Conservation (phyloP, 2,329 filamentous ascomycete species). For the Allantophomopsis cytisporea region DNA sequence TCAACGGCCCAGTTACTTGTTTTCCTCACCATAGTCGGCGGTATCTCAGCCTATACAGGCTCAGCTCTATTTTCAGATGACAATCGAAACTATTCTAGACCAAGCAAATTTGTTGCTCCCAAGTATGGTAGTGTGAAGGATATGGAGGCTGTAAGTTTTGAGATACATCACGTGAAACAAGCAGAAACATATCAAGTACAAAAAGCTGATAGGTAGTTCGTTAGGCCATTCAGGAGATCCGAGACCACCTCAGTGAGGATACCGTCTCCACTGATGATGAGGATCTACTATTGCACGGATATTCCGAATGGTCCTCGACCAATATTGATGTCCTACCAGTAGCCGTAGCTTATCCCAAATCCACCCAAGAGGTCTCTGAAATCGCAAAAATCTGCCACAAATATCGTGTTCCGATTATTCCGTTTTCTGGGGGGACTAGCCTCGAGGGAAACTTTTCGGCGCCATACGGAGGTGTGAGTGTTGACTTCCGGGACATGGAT, state of each 20-base stretch:
- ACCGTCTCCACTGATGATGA: conserved; percentile 50
- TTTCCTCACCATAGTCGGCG: too few relatives aligned
- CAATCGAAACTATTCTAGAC: conserved; percentile 9
- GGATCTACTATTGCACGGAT: conserved; percentile 47
- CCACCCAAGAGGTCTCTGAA: conserved; percentile 42
- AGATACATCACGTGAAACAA: background rate
- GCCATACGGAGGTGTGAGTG: conserved; percentile 73
- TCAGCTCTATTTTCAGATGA: too few relatives aligned
- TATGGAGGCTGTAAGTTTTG: conserved; percentile 31
- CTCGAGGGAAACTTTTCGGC: conserved; percentile 86
- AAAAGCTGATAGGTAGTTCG: background rate
- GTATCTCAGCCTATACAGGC: too few relatives aligned
- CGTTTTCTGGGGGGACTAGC: conserved; percentile 76
- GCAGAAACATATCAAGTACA: too few relatives aligned
- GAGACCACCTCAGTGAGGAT: conserved; percentile 33
- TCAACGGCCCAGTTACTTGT: too few relatives aligned
- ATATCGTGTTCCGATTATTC: conserved; percentile 66
- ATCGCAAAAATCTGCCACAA: conserved; percentile 61
- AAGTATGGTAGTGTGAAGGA: conserved; percentile 33
- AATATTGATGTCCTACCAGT: conserved; percentile 48
- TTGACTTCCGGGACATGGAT: conserved; percentile 86
- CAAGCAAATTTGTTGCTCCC: conserved; percentile 13
- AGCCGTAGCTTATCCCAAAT: conserved; percentile 49
- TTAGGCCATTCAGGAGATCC: conserved; percentile 42
- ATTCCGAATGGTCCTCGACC: conserved; percentile 51